phyloP scores from a whole-genome alignment of 108 stramenopile genomes.

The Parmales sp. region DNA sequence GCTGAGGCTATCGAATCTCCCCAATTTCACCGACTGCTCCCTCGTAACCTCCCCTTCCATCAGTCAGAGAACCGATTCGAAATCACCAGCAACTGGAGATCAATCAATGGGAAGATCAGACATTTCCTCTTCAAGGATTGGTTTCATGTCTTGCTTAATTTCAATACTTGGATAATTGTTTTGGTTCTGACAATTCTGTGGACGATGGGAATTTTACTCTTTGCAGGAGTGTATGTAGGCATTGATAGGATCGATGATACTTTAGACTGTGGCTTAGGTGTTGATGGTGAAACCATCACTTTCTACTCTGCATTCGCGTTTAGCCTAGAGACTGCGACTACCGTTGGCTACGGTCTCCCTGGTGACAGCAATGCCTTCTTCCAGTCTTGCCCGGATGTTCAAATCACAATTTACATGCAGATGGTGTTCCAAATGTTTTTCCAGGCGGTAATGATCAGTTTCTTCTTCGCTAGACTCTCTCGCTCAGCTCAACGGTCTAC shows the following conservation, averaged over 20 bases:
- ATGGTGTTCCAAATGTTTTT: slow-evolving; percentile 61
- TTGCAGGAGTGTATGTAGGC: slow-evolving; percentile 45
- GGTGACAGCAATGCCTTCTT: slow-evolving; percentile 53
- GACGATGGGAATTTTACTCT: slow-evolving; percentile 50
- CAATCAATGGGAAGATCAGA: background rate
- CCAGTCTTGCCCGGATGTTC: slow-evolving; percentile 47
- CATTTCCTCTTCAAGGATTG: slow-evolving; percentile 36
- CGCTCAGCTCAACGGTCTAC: no score
- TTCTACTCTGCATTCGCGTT: slow-evolving; percentile 50
- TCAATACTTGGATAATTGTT: slow-evolving; percentile 26
- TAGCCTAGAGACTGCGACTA: slow-evolving; percentile 63
- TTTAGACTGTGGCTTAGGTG: slow-evolving; percentile 50
- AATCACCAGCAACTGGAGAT: slow-evolving; percentile 26
- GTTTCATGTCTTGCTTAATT: slow-evolving; percentile 64
- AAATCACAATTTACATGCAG: slow-evolving; percentile 54
- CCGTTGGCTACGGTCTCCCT: slow-evolving; percentile 57
- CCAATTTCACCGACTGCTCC: slow-evolving; percentile 43
- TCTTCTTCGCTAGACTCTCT: slow-evolving; percentile 50
- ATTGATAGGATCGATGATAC: slow-evolving; percentile 31
- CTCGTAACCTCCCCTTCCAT: slow-evolving; percentile 50
- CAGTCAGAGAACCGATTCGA: slow-evolving; percentile 40
- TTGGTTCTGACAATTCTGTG: slow-evolving; percentile 41
- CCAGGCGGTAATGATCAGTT: slow-evolving; percentile 65
- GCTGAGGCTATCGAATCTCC: no score
- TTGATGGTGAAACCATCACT: slow-evolving; percentile 17